phyloP scores from a whole-genome alignment of 2,329 filamentous ascomycete species.

The Pseudogymnoascus sp. region DNA sequence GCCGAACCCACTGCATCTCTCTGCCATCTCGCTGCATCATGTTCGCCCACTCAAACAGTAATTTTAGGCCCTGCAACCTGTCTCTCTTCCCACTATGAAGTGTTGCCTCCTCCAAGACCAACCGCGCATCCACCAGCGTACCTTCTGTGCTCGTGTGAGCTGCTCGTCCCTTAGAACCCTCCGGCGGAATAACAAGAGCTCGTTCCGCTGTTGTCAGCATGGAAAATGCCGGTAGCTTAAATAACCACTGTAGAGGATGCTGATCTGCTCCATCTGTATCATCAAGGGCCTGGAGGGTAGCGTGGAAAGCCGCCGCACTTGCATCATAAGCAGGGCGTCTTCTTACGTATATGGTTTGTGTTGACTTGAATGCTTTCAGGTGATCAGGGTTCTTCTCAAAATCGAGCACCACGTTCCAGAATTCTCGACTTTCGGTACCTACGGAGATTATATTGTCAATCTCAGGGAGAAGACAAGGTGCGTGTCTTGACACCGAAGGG shows the following conservation, averaged over 20 bases:
- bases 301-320: conserved; percentile 53
- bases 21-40: conserved; percentile 35
- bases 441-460: conserved; percentile 43
- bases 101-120: conserved; percentile 49
- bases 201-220: conserved; percentile 52
- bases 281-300: conserved; percentile 57
- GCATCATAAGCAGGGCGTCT: conserved; percentile 51
- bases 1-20: conserved; percentile 47
- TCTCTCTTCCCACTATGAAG: conserved; percentile 45
- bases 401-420: conserved; percentile 65
- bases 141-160: conserved; percentile 46
- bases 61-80: conserved; percentile 53
- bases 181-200: conserved; percentile 44
- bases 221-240: conserved; percentile 49
- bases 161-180: conserved; percentile 35
- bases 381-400: conserved; percentile 52
- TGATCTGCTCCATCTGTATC: conserved; percentile 45
- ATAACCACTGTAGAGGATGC: conserved; percentile 57
- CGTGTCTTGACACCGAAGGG: conserved; percentile 23
- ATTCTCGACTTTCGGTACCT: conserved; percentile 47
- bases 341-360: conserved; percentile 59
- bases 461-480: conserved; percentile 40
- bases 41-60: conserved; percentile 65
- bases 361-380: conserved; percentile 49
- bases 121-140: conserved; percentile 56